Evolutionary conservation across 305 asterid species (phyloP), one percentile per base, ranked within the genome.

Genomic region (Rubia balearica): DNA sequence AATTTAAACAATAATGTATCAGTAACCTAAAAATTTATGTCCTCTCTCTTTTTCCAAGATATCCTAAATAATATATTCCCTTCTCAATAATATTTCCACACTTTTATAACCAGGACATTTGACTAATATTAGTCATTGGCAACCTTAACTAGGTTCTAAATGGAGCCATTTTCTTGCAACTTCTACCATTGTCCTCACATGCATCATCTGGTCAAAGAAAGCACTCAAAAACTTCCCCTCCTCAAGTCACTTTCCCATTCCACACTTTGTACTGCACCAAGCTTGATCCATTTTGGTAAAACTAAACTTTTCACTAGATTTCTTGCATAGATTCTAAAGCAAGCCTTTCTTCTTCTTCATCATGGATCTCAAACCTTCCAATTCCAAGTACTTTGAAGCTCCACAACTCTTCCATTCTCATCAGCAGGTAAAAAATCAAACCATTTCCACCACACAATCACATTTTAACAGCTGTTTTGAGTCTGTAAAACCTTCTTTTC

Each of bases 331-430:
- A 38, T 49, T 73, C 69, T 64, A 38, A 40, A 64, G 33, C 59
- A 51, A 51, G 6, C 57, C 22, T 1, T 8, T 56, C 33, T 56
- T 56, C 65, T 38, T n/a, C 65, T 69, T 42, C 72, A 38, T 49
- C 24, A 90, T 90, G 96, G 91, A 90, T 87, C 87, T 82, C 43
- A 62, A 79, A 22, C 75, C 80, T 74, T 71, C 69, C 81, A 81
- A 85, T 74, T 73, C 69, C 80, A 81, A 84, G 49, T 81, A 74
- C 78, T 68, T 76, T 73, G 88, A 86, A 74, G 62, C 90, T 65
- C 77, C 90, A 73, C 7, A 79, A 68, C 61, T 84, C 77, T 85
- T 87, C 78, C 77, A 85, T 68, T 78, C 86, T 63, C 87, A 51
- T 21, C 59, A 84, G 68, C 85, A 48, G 89, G 95, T 84, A 71